These are phyloP conservation scores for Massarina eburnea DNA, from an alignment of 2,329 filamentous ascomycete species.

Conservation along the genomic window DNA sequence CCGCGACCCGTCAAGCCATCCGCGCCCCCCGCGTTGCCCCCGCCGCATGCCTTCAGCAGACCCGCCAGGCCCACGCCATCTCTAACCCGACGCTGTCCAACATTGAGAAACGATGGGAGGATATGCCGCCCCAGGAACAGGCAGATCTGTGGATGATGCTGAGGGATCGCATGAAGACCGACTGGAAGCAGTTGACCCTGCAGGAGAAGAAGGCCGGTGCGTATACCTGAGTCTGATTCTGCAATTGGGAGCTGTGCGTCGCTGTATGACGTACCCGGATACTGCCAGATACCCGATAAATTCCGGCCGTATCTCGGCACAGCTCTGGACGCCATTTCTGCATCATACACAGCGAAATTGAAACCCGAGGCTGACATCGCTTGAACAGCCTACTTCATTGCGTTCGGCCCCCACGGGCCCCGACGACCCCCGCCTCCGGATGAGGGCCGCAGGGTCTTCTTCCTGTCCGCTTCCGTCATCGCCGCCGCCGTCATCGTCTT, in stretches of 20 bases:
- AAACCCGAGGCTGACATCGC: background rate
- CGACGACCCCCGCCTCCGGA: constrained; percentile 81
- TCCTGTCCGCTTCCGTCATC: constrained; percentile 71
- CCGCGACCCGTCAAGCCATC: constrained; percentile 38
- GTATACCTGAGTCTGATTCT: constrained; percentile 47
- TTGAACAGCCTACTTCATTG: constrained; percentile 93
- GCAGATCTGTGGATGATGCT: constrained; percentile 98
- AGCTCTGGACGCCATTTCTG: background rate
- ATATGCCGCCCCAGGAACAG: constrained; percentile 97
- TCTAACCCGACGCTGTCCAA: constrained; percentile 96
- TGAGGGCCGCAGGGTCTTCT: constrained; percentile 76
- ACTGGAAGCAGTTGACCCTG: constrained; percentile 92
- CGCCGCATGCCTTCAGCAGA: constrained; percentile 48
- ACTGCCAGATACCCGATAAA: constrained; percentile 18
- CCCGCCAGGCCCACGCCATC: constrained; percentile 81
- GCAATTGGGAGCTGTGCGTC: constrained; percentile 13
- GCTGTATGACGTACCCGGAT: constrained; percentile 34
- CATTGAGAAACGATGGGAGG: constrained; percentile 99
- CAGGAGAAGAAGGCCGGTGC: constrained; percentile 99
- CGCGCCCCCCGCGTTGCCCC: constrained; percentile 32
- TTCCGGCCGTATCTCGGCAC: constrained; percentile 1
- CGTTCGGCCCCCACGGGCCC: constrained; percentile 94
- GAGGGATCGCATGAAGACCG: constrained; percentile 97
- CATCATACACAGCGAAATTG: background rate
- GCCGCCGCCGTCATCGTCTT: constrained; percentile 71